phyloP scores from a whole-genome alignment of 306 rosid species.

The Oemleria cerasiformis region DNA sequence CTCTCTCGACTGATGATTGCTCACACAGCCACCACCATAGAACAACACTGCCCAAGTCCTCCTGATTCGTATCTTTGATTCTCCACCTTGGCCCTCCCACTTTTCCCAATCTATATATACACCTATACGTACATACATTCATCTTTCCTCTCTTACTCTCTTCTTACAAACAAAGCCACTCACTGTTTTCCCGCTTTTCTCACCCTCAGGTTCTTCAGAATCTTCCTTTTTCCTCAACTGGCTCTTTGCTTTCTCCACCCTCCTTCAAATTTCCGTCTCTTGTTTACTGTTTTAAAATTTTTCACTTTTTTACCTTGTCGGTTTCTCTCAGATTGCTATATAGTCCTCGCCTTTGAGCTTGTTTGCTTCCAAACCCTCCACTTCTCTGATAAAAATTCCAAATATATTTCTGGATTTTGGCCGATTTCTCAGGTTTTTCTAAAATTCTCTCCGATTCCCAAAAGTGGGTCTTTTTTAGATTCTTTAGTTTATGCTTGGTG shows the following conservation, averaged over 20 bases:
- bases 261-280: conserved; percentile 17
- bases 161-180: conserved; percentile 47
- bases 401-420: conserved; percentile 6
- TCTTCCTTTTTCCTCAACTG: conserved; percentile 24
- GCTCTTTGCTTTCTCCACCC: conserved; percentile 31
- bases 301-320: background rate
- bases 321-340: background rate
- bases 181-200: conserved; percentile 40
- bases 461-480: conserved; percentile 63
- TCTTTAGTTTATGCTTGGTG: conserved; percentile 47
- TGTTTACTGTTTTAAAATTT: conserved; percentile 12
- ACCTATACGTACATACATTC: background rate
- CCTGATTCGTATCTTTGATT: conserved; percentile 23
- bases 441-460: conserved; percentile 76
- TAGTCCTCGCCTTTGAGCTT: conserved; percentile 12
- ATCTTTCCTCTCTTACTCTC: conserved; percentile 45
- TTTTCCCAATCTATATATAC: conserved; percentile 18
- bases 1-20: background rate
- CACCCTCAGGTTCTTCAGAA: conserved; percentile 22
- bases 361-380: background rate
- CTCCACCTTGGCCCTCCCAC: too few species aligned
- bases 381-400: conserved; percentile 1
- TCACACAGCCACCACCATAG: conserved; percentile 4
- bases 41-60: background rate
- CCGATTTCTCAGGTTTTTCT: conserved; percentile 20